Evolutionary conservation across 768 basidiomycete genomes (phyloP).

Genomic region (Suillus tomentosus): DNA sequence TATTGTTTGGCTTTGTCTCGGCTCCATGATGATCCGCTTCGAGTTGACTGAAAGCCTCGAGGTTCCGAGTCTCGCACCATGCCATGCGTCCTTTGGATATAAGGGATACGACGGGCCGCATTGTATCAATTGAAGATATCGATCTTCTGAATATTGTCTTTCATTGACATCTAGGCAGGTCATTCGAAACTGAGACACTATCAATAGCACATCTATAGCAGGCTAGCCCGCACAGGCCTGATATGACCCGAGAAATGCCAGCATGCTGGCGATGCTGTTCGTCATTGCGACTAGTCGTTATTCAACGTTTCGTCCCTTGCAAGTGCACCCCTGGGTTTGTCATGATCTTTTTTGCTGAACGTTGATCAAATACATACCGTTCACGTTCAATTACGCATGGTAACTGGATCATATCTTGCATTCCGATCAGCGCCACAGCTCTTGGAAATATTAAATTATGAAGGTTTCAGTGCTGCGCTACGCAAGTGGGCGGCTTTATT

Average conservation of each 20-base stretch:
- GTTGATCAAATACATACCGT: background rate
- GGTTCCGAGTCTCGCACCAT: background rate
- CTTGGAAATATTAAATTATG: constrained; percentile 5
- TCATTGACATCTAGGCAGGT: background rate
- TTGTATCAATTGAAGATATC: background rate
- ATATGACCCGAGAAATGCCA: background rate
- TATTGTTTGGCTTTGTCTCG: constrained; percentile 1
- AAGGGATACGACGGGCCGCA: background rate
- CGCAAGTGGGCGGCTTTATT: background rate
- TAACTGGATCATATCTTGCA: background rate
- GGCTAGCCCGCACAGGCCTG: background rate
- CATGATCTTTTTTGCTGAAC: background rate
- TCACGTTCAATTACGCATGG: background rate
- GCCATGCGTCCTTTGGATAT: background rate
- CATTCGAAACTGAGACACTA: background rate
- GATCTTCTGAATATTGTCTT: background rate
- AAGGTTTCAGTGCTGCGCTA: background rate
- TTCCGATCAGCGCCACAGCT: constrained; percentile 6
- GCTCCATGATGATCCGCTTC: background rate
- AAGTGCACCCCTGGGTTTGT: background rate
- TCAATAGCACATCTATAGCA: too few relatives aligned
- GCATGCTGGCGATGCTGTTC: background rate
- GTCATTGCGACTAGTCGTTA: too few relatives aligned
- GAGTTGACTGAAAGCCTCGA: background rate
- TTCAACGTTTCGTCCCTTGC: background rate